These are phyloP conservation scores for Tylopilus sp. DNA, from an alignment of 768 basidiomycete species.

Conservation along the genomic window DNA sequence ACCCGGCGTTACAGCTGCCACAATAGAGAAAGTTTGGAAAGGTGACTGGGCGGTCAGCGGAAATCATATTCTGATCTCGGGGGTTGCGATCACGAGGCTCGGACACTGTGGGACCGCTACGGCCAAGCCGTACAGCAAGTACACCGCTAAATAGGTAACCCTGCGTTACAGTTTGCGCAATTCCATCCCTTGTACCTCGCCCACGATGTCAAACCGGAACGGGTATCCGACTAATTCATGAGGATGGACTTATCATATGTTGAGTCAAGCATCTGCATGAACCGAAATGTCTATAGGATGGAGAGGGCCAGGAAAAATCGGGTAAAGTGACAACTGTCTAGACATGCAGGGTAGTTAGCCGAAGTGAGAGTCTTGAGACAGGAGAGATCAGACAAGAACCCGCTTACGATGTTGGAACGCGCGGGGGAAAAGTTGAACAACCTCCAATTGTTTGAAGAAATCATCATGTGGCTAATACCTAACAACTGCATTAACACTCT, in stretches of 20 bases:
- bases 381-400: neutral
- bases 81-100: conserved; percentile 11
- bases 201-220: neutral
- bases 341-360: conserved; percentile 3
- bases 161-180: neutral
- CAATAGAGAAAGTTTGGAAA: conserved; percentile 3
- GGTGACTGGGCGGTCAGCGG: conserved; percentile 3
- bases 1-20: conserved; percentile 7
- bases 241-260: neutral
- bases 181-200: neutral
- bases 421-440: conserved; percentile 1
- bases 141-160: conserved; percentile 8
- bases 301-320: neutral
- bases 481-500: neutral
- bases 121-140: neutral
- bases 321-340: neutral
- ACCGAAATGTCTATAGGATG: neutral
- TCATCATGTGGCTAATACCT: neutral
- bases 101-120: too few relatives aligned
- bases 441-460: neutral
- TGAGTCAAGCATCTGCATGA: neutral
- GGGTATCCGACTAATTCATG: neutral
- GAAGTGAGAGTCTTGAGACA: neutral
- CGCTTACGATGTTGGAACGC: conserved; percentile 8
- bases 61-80: conserved; percentile 11